A percentile compares a stretch with the other conserved stretches of the same genome.
These are phyloP conservation scores for Crithidia acanthocephali DNA, from an alignment of 208 protist species.

Conservation along the genomic window DNA sequence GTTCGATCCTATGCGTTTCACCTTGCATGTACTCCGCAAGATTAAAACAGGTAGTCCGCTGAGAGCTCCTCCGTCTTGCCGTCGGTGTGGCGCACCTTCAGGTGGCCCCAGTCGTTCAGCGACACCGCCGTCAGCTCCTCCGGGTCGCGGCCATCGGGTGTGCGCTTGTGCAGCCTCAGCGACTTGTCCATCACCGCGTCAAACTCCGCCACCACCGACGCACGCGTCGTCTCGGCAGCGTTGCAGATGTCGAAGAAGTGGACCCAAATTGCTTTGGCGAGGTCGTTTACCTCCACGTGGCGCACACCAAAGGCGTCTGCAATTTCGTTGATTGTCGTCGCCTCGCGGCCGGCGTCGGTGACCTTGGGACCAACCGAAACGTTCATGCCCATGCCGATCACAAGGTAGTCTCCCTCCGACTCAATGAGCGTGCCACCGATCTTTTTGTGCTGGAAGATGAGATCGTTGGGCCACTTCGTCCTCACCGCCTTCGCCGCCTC, in stretches of 20 bases:
- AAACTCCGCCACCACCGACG: slow-evolving; percentile 45
- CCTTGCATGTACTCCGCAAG: neutral
- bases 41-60: slow-evolving; percentile 76
- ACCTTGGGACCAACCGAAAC: slow-evolving; percentile 50
- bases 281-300: slow-evolving; percentile 5
- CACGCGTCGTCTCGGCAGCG: slow-evolving; percentile 26
- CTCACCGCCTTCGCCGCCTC: slow-evolving; percentile 20
- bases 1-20: neutral
- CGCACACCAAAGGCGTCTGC: slow-evolving; percentile 28
- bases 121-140: slow-evolving; percentile 46
- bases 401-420: slow-evolving; percentile 27
- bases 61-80: slow-evolving; percentile 49
- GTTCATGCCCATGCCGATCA: slow-evolving; percentile 82
- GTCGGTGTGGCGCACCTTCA: slow-evolving; percentile 48
- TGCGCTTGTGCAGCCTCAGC: slow-evolving; percentile 46
- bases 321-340: slow-evolving; percentile 44
- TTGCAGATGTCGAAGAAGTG: slow-evolving; percentile 41
- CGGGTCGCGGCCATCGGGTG: slow-evolving; percentile 40
- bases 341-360: slow-evolving; percentile 46
- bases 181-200: slow-evolving; percentile 55
- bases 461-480: slow-evolving; percentile 87
- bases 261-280: slow-evolving; percentile 53
- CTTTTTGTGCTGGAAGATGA: slow-evolving; percentile 69
- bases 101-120: slow-evolving; percentile 68
- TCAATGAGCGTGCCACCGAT: slow-evolving; percentile 71